These are phyloP conservation scores for Euphorbia peplus DNA, from an alignment of 345 rosid genomes.

Conservation along the genomic window DNA sequence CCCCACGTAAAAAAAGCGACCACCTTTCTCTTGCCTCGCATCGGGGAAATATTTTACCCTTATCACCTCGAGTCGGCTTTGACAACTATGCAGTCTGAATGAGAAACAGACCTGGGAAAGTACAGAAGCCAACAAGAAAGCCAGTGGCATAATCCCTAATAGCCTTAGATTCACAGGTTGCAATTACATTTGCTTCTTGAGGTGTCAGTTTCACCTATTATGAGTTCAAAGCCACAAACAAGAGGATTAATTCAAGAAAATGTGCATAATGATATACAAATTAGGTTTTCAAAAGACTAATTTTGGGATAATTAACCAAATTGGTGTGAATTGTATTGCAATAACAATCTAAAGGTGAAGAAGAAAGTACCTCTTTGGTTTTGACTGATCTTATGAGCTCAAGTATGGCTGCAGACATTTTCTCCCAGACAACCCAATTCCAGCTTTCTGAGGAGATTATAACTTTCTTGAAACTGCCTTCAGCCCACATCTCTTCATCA, in stretches of 20 bases:
- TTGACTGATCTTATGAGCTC: conserved; percentile 41
- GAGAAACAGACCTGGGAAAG: conserved; percentile 36
- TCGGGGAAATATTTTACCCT: too few relatives aligned
- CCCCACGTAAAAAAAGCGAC: too few relatives aligned
- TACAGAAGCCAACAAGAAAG: conserved; percentile 20
- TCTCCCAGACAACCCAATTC: too few relatives aligned
- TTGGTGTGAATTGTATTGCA: neutral
- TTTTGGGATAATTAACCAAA: neutral
- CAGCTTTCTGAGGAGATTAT: too few relatives aligned
- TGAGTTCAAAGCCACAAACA: neutral
- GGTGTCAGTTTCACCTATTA: conserved; percentile 42
- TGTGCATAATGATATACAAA: neutral
- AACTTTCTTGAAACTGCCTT: too few relatives aligned
- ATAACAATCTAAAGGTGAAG: neutral
- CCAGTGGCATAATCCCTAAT: conserved; percentile 22
- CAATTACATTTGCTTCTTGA: conserved; percentile 35
- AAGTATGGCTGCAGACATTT: conserved; percentile 39
- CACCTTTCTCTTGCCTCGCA: too few relatives aligned
- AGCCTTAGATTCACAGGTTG: conserved; percentile 32
- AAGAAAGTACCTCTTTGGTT: conserved; percentile 32
- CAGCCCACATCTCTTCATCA: too few relatives aligned
- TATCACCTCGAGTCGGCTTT: too few relatives aligned
- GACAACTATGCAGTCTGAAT: too few relatives aligned
- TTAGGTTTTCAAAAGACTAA: too few relatives aligned
- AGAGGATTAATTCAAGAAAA: neutral